Base-by-base conservation (phyloP, 2,329 filamentous ascomycete species). In the Parastagonospora avenae region DNA sequence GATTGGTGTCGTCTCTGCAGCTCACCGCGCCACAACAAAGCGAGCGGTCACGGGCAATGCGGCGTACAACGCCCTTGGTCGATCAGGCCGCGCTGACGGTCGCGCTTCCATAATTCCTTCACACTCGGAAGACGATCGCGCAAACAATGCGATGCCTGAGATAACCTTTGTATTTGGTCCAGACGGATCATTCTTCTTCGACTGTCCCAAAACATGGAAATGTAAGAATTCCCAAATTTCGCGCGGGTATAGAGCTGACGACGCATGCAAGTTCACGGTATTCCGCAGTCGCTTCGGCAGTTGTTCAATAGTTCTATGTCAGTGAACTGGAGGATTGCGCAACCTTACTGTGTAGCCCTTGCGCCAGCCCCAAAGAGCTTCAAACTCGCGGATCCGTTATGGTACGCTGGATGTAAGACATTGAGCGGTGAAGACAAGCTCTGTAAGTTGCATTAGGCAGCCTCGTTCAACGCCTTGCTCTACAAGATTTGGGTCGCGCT, bases 141-240 rank as follows among this genome's bases (percentile, higher is more conserved):
- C 38, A 45, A 33, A 55, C 47, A 45, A 56, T 63, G 61, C 61
- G 37, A 72, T 72, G 68, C 60, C 68, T 16, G 66, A 67, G 52
- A 63, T 73, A 53, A 66, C 65, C 2, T 71, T 72, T 46, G 59
- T 72, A 11, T 73, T 73, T 42, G 70, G 70, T 2, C 70, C 70
- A n/a, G 64, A 68, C 48, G 66, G 71, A 36, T 65, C 60, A 24
- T 70, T 73, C 48, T 73, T 72, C 57, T 73, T 73, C 33, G 70
- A 73, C 57, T 66, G 66, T 43, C 68, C 68, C 2, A 66, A 66
- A 46, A 55, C 64, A 67, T 73, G 70, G 70, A 73, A 71, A 54
- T 72, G 70, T 66, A 70, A 40, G 61, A 65, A 52, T 11, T 28
- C 27, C 29, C 33, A 24, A 28, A 4, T 8, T 29, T 12, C 38